Conservation (phyloP, 345 rosid genomes). For the Eutrema japonicum region DNA sequence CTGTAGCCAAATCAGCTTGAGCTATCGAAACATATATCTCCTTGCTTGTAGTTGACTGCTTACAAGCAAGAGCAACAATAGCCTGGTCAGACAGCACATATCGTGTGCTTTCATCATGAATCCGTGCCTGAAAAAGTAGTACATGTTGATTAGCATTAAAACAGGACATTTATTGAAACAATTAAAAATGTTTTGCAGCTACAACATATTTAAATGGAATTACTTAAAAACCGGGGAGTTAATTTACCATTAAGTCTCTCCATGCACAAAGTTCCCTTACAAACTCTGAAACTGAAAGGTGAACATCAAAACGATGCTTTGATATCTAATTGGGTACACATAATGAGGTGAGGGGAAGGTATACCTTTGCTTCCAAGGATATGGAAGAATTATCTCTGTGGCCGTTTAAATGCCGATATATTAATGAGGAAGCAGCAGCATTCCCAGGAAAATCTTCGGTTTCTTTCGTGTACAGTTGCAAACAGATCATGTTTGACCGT, state of each 20-base stretch:
- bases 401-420: conserved; percentile 67
- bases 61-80: conserved; percentile 63
- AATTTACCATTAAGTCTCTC: conserved; percentile 94
- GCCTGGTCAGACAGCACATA: conserved; percentile 85
- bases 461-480: conserved; percentile 81
- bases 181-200: background rate
- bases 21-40: conserved; percentile 56
- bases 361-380: conserved; percentile 64
- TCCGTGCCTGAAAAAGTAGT: conserved; percentile 62
- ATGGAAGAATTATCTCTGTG: conserved; percentile 52
- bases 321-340: background rate
- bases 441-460: conserved; percentile 78
- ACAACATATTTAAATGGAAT: background rate
- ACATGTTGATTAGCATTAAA: conserved; percentile 10
- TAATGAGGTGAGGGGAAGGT: conserved; percentile 1
- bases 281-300: conserved; percentile 61
- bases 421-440: conserved; percentile 77
- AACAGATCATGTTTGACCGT: conserved; percentile 80
- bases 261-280: conserved; percentile 84
- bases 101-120: conserved; percentile 93
- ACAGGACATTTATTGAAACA: background rate
- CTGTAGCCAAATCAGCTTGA: conserved; percentile 62
- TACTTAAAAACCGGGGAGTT: background rate
- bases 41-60: conserved; percentile 49
- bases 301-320: conserved; percentile 14